Percentiles rank a stretch among this genome's conserved stretches.
These are phyloP conservation scores for Beauveria brongniartii DNA, from an alignment of 2,329 filamentous ascomycete species.

Conservation along the genomic window DNA sequence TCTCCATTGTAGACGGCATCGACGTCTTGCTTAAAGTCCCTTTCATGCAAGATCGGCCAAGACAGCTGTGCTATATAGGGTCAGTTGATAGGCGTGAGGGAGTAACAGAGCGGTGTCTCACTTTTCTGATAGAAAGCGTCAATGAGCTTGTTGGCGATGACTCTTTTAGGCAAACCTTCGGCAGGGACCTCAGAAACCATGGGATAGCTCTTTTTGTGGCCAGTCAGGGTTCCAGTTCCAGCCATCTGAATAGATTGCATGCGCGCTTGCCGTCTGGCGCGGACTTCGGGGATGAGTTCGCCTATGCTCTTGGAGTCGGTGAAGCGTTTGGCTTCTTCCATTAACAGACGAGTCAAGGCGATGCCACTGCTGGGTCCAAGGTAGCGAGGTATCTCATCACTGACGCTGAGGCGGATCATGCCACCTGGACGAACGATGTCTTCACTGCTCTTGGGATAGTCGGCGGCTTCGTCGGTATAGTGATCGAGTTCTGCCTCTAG, in stretches of 20 bases:
- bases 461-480: conserved; percentile 68
- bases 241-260: conserved; percentile 53
- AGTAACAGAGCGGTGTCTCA: conserved; percentile 28
- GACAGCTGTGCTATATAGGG: conserved; percentile 65
- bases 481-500: conserved; percentile 75
- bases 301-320: conserved; percentile 87
- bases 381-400: conserved; percentile 80
- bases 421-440: conserved; percentile 82
- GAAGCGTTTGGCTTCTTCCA: conserved; percentile 93
- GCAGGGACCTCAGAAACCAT: conserved; percentile 82
- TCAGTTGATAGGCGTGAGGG: conserved; percentile 12
- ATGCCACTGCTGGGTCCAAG: conserved; percentile 92
- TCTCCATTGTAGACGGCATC: conserved; percentile 73
- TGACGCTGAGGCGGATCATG: conserved; percentile 74
- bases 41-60: conserved; percentile 80
- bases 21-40: conserved; percentile 65
- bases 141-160: conserved; percentile 69
- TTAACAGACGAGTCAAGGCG: conserved; percentile 86
- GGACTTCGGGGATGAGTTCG: conserved; percentile 75
- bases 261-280: conserved; percentile 44
- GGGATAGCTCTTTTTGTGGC: conserved; percentile 78
- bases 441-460: conserved; percentile 64
- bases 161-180: conserved; percentile 61
- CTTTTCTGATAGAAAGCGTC: conserved; percentile 82
- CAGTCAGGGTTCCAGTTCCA: conserved; percentile 37